phyloP scores from a whole-genome alignment of 1,284 basidiomycete species.

The Peniophora sp. region DNA sequence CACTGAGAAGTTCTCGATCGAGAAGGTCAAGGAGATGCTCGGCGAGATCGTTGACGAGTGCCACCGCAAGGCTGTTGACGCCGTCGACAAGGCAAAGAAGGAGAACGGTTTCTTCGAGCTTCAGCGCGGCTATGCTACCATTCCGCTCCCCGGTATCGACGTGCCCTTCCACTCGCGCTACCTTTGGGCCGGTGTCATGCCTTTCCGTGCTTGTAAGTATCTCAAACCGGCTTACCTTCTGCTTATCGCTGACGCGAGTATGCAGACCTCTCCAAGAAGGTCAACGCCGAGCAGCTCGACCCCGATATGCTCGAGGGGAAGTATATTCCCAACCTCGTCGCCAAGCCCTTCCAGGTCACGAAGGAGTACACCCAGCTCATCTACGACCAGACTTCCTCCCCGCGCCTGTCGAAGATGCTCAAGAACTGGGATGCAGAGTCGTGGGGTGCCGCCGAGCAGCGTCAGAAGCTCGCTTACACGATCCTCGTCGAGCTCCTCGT shows the following conservation, averaged over 20 bases:
- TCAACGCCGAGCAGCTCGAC: conserved; percentile 84
- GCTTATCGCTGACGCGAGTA: conserved; percentile 10
- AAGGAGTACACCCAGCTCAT: conserved; percentile 92
- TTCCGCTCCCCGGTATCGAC: conserved; percentile 95
- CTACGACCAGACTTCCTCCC: conserved; percentile 91
- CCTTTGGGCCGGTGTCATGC: conserved; percentile 99
- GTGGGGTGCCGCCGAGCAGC: conserved; percentile 78
- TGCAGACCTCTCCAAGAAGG: conserved; percentile 94
- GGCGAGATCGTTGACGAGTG: conserved; percentile 85
- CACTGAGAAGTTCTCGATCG: conserved; percentile 75
- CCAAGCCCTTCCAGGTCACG: conserved; percentile 87
- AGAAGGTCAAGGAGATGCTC: conserved; percentile 90
- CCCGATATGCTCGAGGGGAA: conserved; percentile 89
- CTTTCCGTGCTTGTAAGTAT: conserved; percentile 83
- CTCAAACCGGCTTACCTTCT: conserved; percentile 1
- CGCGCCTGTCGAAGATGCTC: conserved; percentile 74
- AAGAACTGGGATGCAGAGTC: conserved; percentile 89
- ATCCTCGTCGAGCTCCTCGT: conserved; percentile 95
- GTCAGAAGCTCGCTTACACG: conserved; percentile 90
- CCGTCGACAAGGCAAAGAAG: background rate
- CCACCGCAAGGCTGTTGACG: conserved; percentile 70
- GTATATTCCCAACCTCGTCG: conserved; percentile 97
- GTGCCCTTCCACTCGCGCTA: conserved; percentile 99
- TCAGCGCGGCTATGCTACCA: conserved; percentile 94
- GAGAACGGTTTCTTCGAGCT: background rate